Conservation (phyloP, 257 asterid species). For the Prunella vulgaris region DNA sequence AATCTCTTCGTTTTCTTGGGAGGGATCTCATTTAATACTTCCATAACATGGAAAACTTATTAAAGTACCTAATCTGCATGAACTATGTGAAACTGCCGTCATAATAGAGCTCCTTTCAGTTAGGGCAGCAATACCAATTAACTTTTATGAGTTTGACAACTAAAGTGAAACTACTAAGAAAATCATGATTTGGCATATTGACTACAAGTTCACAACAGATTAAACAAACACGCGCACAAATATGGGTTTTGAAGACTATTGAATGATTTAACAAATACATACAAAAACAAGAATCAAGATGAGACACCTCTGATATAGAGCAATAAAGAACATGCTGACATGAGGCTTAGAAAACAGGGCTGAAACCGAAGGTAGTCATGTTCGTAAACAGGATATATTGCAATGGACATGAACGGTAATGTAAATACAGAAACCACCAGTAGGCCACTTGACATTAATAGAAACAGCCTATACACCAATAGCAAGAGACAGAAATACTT, state of each 20-base stretch:
- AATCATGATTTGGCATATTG: constrained; percentile 8
- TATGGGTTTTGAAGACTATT: neutral
- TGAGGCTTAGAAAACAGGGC: neutral
- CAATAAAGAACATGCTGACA: too few relatives aligned
- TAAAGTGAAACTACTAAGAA: neutral
- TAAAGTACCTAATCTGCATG: constrained; percentile 34
- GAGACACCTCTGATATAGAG: neutral
- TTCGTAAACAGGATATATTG: neutral
- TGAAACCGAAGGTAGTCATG: neutral
- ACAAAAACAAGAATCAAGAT: neutral
- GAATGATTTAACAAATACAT: neutral
- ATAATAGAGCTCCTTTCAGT: constrained; percentile 11
- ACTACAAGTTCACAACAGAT: neutral
- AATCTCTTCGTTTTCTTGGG: constrained; percentile 87
- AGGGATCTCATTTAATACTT: constrained; percentile 58
- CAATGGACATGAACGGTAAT: constrained; percentile 1
- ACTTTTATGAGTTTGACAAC: too few relatives aligned
- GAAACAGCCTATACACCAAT: neutral
- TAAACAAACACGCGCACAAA: neutral
- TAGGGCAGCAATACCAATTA: neutral
- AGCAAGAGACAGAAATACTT: neutral
- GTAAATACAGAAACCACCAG: constrained; percentile 1
- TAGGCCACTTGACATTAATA: neutral
- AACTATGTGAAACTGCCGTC: constrained; percentile 24
- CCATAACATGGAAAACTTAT: constrained; percentile 50